Percentiles rank a stretch among this genome's conserved stretches.
Evolutionary conservation across 164 flowering plant genomes (phyloP).

Genomic region (Berberis vulgaris): DNA sequence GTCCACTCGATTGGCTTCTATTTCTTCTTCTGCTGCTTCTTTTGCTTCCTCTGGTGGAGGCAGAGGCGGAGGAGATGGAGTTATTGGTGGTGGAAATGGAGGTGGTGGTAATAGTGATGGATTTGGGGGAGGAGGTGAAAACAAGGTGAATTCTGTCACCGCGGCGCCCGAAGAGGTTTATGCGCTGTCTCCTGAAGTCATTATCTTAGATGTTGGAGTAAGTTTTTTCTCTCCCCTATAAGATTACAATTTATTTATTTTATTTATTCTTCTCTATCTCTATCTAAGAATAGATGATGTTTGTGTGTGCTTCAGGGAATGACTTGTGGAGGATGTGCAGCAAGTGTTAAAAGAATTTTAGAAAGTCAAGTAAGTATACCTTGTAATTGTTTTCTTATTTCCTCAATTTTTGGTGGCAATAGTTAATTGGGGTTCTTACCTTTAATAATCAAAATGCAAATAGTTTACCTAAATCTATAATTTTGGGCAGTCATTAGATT

Average conservation of each 20-base stretch:
- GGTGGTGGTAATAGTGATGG: constrained; percentile 27
- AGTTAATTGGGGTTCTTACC: no score
- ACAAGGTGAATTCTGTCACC: constrained; percentile 24
- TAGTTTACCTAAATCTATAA: no score
- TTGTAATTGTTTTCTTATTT: no score
- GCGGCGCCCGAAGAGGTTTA: constrained; percentile 39
- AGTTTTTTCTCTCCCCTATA: constrained; percentile 7
- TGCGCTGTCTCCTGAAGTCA: constrained; percentile 53
- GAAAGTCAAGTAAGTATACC: constrained; percentile 67
- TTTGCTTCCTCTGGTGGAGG: constrained; percentile 15
- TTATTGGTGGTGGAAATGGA: constrained; percentile 11
- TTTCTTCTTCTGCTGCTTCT: constrained; percentile 22
- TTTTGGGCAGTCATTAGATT: no score
- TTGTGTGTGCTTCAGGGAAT: constrained; percentile 46
- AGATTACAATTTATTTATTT: neutral
- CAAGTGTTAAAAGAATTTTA: constrained; percentile 76
- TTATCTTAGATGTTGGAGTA: constrained; percentile 89
- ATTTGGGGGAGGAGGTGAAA: constrained; percentile 27
- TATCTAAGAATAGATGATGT: neutral
- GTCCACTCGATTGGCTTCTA: constrained; percentile 17
- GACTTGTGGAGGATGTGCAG: constrained; percentile 94
- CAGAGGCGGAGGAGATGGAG: constrained; percentile 37
- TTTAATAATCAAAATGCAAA: no score
- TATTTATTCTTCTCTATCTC: neutral
- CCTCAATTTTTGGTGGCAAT: no score